phyloP scores from a whole-genome alignment of 179 eudicot genomes.

The Patellifolia procumbens region DNA sequence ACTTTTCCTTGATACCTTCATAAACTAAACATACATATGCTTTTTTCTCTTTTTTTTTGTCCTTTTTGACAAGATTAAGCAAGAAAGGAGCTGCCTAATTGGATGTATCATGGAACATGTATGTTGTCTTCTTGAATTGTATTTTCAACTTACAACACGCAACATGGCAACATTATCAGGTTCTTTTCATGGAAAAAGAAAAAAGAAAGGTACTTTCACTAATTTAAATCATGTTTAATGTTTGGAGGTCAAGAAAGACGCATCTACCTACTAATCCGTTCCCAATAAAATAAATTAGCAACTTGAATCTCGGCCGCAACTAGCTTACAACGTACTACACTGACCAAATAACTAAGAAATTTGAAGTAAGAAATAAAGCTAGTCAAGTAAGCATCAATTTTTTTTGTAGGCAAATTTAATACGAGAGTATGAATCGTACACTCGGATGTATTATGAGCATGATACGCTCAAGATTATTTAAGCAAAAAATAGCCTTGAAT shows the following conservation, averaged over 20 bases:
- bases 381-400: too few species aligned
- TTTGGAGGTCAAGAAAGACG: not conserved
- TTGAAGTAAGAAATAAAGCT: too few species aligned
- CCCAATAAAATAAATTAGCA: not conserved
- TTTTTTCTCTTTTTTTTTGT: not conserved
- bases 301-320: too few species aligned
- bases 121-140: not conserved
- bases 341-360: too few species aligned
- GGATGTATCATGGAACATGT: not conserved
- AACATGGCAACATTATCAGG: slow-evolving; percentile 7
- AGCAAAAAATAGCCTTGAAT: too few species aligned
- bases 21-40: not conserved
- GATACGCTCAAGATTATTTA: too few species aligned
- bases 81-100: not conserved
- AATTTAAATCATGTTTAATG: not conserved
- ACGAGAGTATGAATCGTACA: too few species aligned
- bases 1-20: not conserved
- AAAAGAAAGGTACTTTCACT: not conserved
- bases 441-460: too few species aligned
- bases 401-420: too few species aligned
- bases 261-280: not conserved
- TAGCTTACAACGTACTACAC: too few species aligned
- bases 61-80: not conserved
- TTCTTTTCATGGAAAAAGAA: not conserved
- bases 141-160: not conserved